Evolutionary conservation across 176 grass and related monocot genomes (phyloP), one percentile per base, ranked within the genome.

Genomic region (Eragrostis curvula): DNA sequence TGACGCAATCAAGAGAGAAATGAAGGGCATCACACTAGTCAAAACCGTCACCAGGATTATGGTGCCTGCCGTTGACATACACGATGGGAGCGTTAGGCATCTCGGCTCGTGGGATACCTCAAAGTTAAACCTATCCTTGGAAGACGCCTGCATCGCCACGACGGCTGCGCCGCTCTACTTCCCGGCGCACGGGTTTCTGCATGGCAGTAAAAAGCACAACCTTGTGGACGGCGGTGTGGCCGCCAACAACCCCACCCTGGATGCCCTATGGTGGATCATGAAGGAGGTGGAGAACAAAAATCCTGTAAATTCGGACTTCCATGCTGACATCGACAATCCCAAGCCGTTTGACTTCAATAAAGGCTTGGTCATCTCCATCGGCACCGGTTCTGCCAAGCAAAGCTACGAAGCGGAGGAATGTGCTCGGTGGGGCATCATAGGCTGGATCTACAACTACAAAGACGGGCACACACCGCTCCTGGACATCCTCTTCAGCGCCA

Each of bases 101-200:
- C 24, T 60, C 57, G 12, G 8, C 21, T 60, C 57, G n/a, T 3
- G 21, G 7, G 7, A 24, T 2, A 0, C 6, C 46, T 1, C 11
- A 3, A 48, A 1, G 46, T 47, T 10, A 47, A 47, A 6, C 1
- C 11, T 48, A 48, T 1, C 9, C 46, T 18, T 55, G 1, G 20
- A 17, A 3, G 17, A 74, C 17, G 29, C 53, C 7, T 74, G 48
- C 71, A 39, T n/a, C 3, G 71, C 1, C 49, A n/a, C 71, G 16
- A 21, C 71, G 71, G 71, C 71, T 9, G 71, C 17, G 49, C 49
- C 71, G 49, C 21, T 29, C 71, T 36, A 13, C 47, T 74, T 74
- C 18, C 9, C 3, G 2, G 8, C 28, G 18, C 0, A 39, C 29
- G 3, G 0, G 14, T 50, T 50, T 15, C 3, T 1, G 46, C 11